Base-by-base conservation (phyloP, 1,284 basidiomycete species). In the Sphagnurus paluster region DNA sequence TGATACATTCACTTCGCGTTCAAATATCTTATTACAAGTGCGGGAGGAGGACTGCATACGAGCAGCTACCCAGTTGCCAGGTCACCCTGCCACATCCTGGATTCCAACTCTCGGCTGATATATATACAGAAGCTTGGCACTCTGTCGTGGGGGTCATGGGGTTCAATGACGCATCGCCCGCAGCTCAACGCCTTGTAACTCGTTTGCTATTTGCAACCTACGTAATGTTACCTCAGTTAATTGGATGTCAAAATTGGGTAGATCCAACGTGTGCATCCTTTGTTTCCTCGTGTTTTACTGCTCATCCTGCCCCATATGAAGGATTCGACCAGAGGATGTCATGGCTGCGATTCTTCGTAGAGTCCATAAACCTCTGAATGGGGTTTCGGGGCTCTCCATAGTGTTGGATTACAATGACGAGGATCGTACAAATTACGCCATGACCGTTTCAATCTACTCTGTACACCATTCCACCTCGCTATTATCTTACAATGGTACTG, bases 21-120 rank as follows among this genome's bases (percentile, higher is more conserved):
- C 67, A 5, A 50, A 63, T 13, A 62, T 58, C 39, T 56, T 83
- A 45, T 57, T 54, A 43, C 60, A 52, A 23, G 72, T 76, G 39
- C 68, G 67, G 44, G 71, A 77, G 26, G 72, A 77, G 14, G 75
- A 80, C 46, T 64, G 62, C 42, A 57, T 87, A 23, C 71, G 71
- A 32, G 82, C 82, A 34, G 79, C 81, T 2, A 65, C 75, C 14
- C 85, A 88, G 53, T 62, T 90, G 13, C 86, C 87, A 46, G 72
- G 87, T 84, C 61, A 50, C 64, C 56, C 44, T 28, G 29, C 32
- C 28, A 33, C 16, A 23, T 24, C 32, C n/a, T 40, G 2, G 17
- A 16, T 20, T n/a, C 37, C 23, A 13, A 3, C 20, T 37, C 9
- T 19, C n/a, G 9, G 30, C 38, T 23, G 38, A 41, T 39, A 53